A percentile compares a stretch with the other conserved stretches of the same genome.
phyloP scores from a whole-genome alignment of 495 filamentous ascomycete species.

The Penicillium soppii region DNA sequence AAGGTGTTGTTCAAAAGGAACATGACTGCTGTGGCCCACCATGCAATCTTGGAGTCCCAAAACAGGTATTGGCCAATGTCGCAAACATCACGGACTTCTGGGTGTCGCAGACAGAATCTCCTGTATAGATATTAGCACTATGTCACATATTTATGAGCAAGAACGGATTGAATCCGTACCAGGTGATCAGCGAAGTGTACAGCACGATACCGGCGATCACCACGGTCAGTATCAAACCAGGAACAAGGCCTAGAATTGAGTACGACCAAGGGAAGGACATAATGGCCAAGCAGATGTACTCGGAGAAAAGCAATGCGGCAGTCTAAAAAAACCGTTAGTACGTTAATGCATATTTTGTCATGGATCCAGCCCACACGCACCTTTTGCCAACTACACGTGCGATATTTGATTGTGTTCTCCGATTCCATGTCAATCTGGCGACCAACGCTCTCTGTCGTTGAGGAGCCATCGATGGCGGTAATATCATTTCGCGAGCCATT shows the following conservation, averaged over 20 bases:
- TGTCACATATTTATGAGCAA: neutral
- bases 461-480: slow-evolving; percentile 27
- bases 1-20: slow-evolving; percentile 91
- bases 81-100: slow-evolving; percentile 84
- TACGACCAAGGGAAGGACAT: slow-evolving; percentile 95
- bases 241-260: slow-evolving; percentile 81
- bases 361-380: slow-evolving; percentile 33
- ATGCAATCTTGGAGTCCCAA: slow-evolving; percentile 73
- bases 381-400: slow-evolving; percentile 90
- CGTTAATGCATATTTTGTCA: neutral
- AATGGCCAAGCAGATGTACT: slow-evolving; percentile 91
- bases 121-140: slow-evolving; percentile 28
- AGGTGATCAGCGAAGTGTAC: slow-evolving; percentile 82
- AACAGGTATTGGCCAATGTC: slow-evolving; percentile 89
- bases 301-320: slow-evolving; percentile 80
- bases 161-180: slow-evolving; percentile 48
- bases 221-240: slow-evolving; percentile 78
- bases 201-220: slow-evolving; percentile 72
- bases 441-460: slow-evolving; percentile 49
- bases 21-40: slow-evolving; percentile 84
- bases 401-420: slow-evolving; percentile 79
- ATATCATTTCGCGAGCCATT: slow-evolving; percentile 18
- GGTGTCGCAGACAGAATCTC: slow-evolving; percentile 84
- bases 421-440: slow-evolving; percentile 78
- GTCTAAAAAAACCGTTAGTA: slow-evolving; percentile 51